These are phyloP conservation scores for Eutypa lata DNA, from an alignment of 2,329 filamentous ascomycete genomes.

Conservation along the genomic window DNA sequence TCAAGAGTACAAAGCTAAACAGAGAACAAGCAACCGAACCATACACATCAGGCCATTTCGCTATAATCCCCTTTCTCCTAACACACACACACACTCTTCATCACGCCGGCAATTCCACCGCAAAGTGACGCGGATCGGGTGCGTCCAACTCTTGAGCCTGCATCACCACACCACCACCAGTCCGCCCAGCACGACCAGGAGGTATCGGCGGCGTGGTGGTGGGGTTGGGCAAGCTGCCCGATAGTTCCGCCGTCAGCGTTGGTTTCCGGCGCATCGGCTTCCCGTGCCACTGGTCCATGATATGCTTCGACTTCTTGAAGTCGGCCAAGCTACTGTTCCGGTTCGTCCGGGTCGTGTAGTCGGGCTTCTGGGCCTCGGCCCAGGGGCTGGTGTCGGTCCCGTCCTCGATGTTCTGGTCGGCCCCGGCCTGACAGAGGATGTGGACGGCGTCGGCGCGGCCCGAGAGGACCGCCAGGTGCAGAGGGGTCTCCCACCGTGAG, in stretches of 20 bases:
- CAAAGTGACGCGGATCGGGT: neutral
- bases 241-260: neutral
- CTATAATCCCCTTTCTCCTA: too few relatives aligned
- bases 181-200: too few relatives aligned
- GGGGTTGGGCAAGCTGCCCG: neutral
- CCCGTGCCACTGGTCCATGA: constrained; percentile 1
- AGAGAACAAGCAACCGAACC: too few relatives aligned
- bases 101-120: too few relatives aligned
- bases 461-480: constrained; percentile 13
- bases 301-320: constrained; percentile 1
- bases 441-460: constrained; percentile 8
- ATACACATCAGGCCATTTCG: too few relatives aligned
- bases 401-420: constrained; percentile 4
- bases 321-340: neutral
- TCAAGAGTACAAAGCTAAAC: too few relatives aligned
- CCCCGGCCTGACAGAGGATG: constrained; percentile 4
- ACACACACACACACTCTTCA: too few relatives aligned
- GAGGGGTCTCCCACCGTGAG: constrained; percentile 10
- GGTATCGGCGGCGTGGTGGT: too few relatives aligned
- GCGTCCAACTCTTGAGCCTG: neutral
- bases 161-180: neutral
- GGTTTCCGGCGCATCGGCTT: neutral
- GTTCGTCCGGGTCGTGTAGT: constrained; percentile 2
- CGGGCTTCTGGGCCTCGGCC: constrained; percentile 4
- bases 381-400: constrained; percentile 2